Percentiles rank a stretch among this genome's conserved stretches.
Evolutionary conservation across 108 stramenopile genomes (phyloP).

Genomic region (Ochromonas danica): DNA sequence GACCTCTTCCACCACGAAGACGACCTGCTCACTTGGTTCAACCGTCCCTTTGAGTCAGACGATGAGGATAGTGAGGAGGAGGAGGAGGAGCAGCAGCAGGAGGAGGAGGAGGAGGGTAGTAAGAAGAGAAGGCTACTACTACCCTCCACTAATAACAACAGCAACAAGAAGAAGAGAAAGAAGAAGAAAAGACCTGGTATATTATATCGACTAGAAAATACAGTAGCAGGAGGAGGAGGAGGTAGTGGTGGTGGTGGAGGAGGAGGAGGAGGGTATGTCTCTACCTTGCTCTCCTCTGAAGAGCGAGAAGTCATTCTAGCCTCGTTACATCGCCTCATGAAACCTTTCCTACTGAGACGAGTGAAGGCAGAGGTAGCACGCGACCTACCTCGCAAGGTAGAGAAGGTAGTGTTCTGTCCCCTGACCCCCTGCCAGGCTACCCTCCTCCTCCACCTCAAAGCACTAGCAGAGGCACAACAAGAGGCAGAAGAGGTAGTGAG

Average conservation of each 20-base stretch:
- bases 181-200: background rate
- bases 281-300: background rate
- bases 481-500: too few species aligned
- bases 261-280: too few species aligned
- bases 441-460: background rate
- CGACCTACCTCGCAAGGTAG: constrained; percentile 2
- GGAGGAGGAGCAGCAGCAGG: background rate
- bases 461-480: background rate
- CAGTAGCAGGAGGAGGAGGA: background rate
- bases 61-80: background rate
- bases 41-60: constrained; percentile 64
- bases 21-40: background rate
- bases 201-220: background rate
- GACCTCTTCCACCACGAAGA: constrained; percentile 39
- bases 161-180: background rate
- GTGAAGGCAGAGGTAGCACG: constrained; percentile 1
- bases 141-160: background rate
- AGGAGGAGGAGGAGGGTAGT: constrained; percentile 23
- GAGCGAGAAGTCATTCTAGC: background rate
- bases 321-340: constrained; percentile 19
- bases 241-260: background rate
- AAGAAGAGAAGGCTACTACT: background rate
- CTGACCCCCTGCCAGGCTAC: background rate
- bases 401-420: constrained; percentile 7
- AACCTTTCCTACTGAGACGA: constrained; percentile 20